These are phyloP conservation scores for Arthrobotrys pseudoclavata DNA, from an alignment of 2,329 filamentous ascomycete species.

Conservation along the genomic window DNA sequence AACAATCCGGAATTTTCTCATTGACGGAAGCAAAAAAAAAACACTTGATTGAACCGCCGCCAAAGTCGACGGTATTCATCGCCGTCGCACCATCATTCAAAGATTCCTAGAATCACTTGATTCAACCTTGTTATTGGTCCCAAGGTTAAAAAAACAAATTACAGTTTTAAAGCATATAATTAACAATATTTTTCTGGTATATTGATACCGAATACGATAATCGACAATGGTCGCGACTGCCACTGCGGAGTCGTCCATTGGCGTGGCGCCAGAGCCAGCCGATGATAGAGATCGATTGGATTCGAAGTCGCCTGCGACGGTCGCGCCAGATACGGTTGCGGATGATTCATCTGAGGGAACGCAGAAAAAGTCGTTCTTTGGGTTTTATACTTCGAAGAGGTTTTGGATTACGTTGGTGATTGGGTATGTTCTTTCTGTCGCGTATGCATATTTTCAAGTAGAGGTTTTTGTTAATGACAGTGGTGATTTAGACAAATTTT, in stretches of 20 bases:
- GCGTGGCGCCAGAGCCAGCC: slow-evolving; percentile 2
- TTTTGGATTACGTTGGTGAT: slow-evolving; percentile 88
- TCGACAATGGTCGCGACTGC: slow-evolving; percentile 9
- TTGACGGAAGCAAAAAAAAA: background rate
- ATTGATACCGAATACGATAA: background rate
- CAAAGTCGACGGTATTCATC: slow-evolving; percentile 32
- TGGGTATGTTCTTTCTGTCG: slow-evolving; percentile 70
- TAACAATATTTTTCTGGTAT: background rate
- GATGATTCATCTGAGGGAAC: slow-evolving; percentile 54
- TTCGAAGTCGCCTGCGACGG: slow-evolving; percentile 30
- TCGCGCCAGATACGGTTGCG: slow-evolving; percentile 22
- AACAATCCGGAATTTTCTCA: background rate
- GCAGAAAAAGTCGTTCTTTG: slow-evolving; percentile 66
- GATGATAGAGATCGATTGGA: slow-evolving; percentile 3
- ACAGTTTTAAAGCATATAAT: slow-evolving; percentile 24
- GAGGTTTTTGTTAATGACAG: slow-evolving; percentile 21
- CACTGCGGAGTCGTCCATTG: slow-evolving; percentile 12
- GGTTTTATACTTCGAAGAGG: slow-evolving; percentile 84
- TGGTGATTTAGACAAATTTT: slow-evolving; percentile 74
- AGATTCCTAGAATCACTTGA: slow-evolving; percentile 58
- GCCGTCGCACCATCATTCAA: slow-evolving; percentile 23
- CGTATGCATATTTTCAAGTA: background rate
- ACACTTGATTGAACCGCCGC: slow-evolving; percentile 16
- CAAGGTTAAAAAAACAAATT: slow-evolving; percentile 61
- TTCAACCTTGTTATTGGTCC: slow-evolving; percentile 61